Evolutionary conservation across 2,329 filamentous ascomycete species (phyloP), one percentile per base, ranked within the genome.

Genomic region (Aspergillus caelatus): DNA sequence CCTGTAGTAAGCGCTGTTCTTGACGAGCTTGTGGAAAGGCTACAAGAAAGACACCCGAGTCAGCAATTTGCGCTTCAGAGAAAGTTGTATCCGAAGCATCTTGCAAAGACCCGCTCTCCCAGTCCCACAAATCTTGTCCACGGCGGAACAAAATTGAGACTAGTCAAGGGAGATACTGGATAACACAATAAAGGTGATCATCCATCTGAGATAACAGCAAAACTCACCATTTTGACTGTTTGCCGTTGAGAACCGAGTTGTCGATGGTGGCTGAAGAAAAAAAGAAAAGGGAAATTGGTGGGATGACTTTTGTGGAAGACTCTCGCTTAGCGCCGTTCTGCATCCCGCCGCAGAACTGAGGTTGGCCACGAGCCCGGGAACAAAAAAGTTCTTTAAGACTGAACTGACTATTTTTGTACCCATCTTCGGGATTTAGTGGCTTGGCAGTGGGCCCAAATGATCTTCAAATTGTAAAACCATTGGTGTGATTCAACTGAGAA

Each of bases 51-150:
- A 81, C 83, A 83, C 85, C 86, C 89, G 92, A 97, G 93, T 97
- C 94, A 97, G 94, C 94, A 97, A 97, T 97, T 97, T 89, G 89
- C 94, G 93, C 94, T 97, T 97, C 94, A 97, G 94, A 84, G 74
- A 72, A 76, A 81, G 82, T 83, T 83, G 83, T 66, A 72, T 91
- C 92, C 94, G 94, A 97, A 97, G 93, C 93, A 96, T 93, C 92
- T 97, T 97, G 94, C 93, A 88, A 85, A 85, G 92, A 95, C 91
- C 91, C 90, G 76, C 71, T 55, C 41, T 55, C 16, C 67, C 67
- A 64, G 57, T 65, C 39, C 56, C 60, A 65, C 61, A 65, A 67
- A 39, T 60, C 32, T 48, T 43, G 58, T 23, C 36, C 58, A 52
- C 66, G 58, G 34, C 52, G 57, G 55, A 60, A 62, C 62, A 63